Percentiles rank a stretch among this genome's conserved stretches.
Conservation (phyloP, 805 yeast species). For the Wickerhamiella musiphila region DNA sequence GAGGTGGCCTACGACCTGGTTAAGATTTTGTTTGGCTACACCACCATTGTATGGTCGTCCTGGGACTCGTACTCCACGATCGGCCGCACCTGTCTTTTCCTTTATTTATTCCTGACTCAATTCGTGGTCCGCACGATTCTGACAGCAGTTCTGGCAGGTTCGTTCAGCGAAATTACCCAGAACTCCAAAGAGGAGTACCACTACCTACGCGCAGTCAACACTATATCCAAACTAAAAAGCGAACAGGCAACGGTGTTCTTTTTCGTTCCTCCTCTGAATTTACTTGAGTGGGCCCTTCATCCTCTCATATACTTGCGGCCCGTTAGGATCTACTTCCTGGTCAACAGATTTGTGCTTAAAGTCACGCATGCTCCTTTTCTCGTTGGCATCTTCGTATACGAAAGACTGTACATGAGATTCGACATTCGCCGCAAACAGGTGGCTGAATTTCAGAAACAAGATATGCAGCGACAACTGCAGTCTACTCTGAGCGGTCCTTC, state of each 20-base stretch:
- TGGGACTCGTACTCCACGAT: conserved; percentile 32
- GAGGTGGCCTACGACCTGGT: conserved; percentile 35
- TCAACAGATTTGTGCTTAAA: conserved; percentile 22
- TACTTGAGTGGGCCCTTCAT: conserved; percentile 19
- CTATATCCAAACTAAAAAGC: conserved; percentile 22
- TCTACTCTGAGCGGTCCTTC: no score
- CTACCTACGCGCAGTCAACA: conserved; percentile 23
- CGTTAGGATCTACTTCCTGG: conserved; percentile 17
- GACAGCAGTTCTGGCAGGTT: conserved; percentile 32
- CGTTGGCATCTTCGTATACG: conserved; percentile 21
- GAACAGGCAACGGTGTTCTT: conserved; percentile 23
- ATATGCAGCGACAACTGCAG: no score
- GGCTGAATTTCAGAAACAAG: conserved; percentile 9
- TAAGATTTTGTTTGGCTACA: conserved; percentile 38
- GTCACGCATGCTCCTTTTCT: conserved; percentile 24
- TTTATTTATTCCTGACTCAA: conserved; percentile 35
- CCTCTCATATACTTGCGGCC: conserved; percentile 21
- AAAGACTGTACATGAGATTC: conserved; percentile 11
- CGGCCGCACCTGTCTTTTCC: conserved; percentile 31
- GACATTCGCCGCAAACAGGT: conserved; percentile 7
- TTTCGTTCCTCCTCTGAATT: conserved; percentile 23
- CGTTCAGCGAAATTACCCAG: conserved; percentile 20
- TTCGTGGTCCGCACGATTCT: conserved; percentile 37
- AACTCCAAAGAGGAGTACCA: conserved; percentile 25
- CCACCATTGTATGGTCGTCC: conserved; percentile 42